These are phyloP conservation scores for Ceratocystis cubensis DNA, from an alignment of 2,329 filamentous ascomycete genomes.

Conservation along the genomic window DNA sequence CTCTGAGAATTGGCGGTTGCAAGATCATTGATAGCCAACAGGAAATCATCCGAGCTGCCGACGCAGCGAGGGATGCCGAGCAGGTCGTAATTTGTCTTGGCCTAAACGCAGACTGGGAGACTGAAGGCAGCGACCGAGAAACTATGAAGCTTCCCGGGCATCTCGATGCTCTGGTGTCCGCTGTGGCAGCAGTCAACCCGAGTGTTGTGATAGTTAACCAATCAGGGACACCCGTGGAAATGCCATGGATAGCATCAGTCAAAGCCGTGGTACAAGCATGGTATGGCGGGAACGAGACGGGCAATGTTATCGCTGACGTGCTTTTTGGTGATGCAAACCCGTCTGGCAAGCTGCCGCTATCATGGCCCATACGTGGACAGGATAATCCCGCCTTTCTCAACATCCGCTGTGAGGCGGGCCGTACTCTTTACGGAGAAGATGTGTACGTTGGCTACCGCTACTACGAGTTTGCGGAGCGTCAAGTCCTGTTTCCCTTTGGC, in stretches of 20 bases:
- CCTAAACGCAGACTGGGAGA: conserved; percentile 71
- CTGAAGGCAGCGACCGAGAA: conserved; percentile 64
- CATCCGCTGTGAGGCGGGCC: conserved; percentile 56
- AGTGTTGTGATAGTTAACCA: conserved; percentile 64
- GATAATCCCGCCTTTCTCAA: conserved; percentile 69
- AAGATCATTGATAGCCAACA: conserved; percentile 44
- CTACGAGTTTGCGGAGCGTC: conserved; percentile 57
- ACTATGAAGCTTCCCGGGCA: conserved; percentile 65
- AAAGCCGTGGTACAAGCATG: conserved; percentile 58
- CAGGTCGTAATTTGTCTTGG: conserved; percentile 69
- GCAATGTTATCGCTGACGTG: conserved; percentile 67
- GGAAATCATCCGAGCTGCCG: conserved; percentile 53
- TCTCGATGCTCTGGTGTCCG: conserved; percentile 56
- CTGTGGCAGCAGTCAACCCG: conserved; percentile 53
- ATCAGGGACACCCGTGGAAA: conserved; percentile 60
- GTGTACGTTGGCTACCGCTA: conserved; percentile 71
- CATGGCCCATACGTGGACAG: conserved; percentile 51
- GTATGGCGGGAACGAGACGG: conserved; percentile 80
- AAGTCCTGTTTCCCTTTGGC: conserved; percentile 63
- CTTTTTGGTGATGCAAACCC: conserved; percentile 64
- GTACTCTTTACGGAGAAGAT: conserved; percentile 66
- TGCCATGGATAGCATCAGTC: conserved; percentile 50
- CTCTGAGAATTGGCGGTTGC: conserved; percentile 49
- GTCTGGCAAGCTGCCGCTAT: conserved; percentile 60
- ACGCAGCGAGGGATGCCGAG: conserved; percentile 55